Conservation (phyloP, 768 basidiomycete genomes). For the Xerocomellus dryophilus region DNA sequence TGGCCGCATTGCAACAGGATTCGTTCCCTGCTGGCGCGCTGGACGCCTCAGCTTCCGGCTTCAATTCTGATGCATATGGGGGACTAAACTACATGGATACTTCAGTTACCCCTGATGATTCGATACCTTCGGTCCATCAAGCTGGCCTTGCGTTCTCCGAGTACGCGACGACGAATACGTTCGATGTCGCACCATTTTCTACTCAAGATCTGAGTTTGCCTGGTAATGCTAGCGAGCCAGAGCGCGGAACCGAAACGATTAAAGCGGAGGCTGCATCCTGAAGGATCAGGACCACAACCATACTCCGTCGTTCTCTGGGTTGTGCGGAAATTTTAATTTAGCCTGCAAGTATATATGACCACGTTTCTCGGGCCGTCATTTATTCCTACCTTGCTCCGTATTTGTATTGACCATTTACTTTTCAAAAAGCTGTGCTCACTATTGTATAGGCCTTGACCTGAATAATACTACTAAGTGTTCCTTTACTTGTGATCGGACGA, state of each 20-base stretch:
- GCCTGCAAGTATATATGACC: slow-evolving; percentile 34
- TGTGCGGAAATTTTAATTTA: slow-evolving; percentile 32
- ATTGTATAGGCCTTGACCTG: slow-evolving; percentile 33
- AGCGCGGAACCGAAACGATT: slow-evolving; percentile 59
- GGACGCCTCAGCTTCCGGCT: slow-evolving; percentile 60
- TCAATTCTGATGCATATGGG: slow-evolving; percentile 66
- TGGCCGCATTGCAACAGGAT: slow-evolving; percentile 81
- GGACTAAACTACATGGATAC: slow-evolving; percentile 78
- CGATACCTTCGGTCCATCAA: slow-evolving; percentile 56
- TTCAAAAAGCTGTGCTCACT: slow-evolving; percentile 35
- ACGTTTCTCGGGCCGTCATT: slow-evolving; percentile 32
- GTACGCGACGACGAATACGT: slow-evolving; percentile 59
- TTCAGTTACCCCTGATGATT: slow-evolving; percentile 60
- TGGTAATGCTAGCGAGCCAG: slow-evolving; percentile 56
- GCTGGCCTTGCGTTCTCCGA: slow-evolving; percentile 69
- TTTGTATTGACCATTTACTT: slow-evolving; percentile 35
- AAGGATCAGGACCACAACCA: slow-evolving; percentile 18
- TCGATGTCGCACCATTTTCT: slow-evolving; percentile 68
- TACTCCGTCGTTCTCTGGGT: slow-evolving; percentile 23
- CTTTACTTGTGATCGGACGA: slow-evolving; percentile 12
- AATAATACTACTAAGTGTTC: slow-evolving; percentile 29
- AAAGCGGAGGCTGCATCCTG: slow-evolving; percentile 58
- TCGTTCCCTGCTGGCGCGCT: slow-evolving; percentile 63
- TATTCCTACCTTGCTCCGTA: slow-evolving; percentile 39
- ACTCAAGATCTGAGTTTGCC: slow-evolving; percentile 63